Conservation (phyloP, 192 early-diverging fungal species). For the Oehlia diaphana region DNA sequence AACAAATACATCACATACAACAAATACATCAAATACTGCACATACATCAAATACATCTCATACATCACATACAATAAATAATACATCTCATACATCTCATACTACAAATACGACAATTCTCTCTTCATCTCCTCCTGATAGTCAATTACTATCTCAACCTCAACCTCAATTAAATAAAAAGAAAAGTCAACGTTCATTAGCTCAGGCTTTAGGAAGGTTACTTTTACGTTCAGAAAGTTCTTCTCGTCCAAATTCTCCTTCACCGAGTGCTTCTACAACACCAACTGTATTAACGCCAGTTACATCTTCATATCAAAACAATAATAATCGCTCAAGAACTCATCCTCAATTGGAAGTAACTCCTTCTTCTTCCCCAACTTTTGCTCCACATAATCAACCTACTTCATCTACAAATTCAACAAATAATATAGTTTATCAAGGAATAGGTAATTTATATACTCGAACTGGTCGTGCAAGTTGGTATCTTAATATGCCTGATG, state of each 20-base stretch:
- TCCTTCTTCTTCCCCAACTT: background rate
- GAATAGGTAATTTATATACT: background rate
- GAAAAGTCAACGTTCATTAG: conserved; percentile 15
- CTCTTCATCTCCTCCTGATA: background rate
- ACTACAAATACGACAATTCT: background rate
- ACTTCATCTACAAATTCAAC: background rate
- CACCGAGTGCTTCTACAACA: background rate
- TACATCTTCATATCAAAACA: background rate
- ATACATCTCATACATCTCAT: no score
- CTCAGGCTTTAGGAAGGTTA: conserved; percentile 1
- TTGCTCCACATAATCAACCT: background rate
- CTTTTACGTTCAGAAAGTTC: background rate
- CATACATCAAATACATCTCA: background rate
- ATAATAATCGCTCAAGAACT: background rate
- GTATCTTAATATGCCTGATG: conserved; percentile 23
- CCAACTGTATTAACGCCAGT: background rate
- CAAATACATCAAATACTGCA: background rate
- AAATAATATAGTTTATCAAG: background rate
- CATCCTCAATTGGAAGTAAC: background rate
- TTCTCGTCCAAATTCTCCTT: background rate
- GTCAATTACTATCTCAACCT: background rate
- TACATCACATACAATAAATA: background rate
- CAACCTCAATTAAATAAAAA: conserved; percentile 1
- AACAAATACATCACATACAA: no score
- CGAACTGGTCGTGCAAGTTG: background rate